Conservation (phyloP, 1,139 yeast species). For the Dujonia santamariae region DNA sequence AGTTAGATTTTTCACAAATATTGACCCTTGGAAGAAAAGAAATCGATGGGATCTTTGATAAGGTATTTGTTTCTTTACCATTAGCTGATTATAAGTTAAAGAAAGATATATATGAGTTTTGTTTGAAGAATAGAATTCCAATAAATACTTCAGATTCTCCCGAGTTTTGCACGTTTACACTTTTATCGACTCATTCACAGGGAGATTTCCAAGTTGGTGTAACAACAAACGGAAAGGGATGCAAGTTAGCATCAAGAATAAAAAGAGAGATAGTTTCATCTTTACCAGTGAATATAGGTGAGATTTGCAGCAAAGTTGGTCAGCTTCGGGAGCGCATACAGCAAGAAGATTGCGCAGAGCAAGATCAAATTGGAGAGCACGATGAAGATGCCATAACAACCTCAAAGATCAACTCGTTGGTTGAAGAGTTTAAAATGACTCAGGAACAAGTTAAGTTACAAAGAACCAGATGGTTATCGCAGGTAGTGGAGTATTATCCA, state of each 20-base stretch:
- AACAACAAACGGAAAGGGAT: conserved; percentile 87
- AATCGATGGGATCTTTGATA: conserved; percentile 65
- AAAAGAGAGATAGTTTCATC: conserved; percentile 67
- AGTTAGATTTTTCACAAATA: conserved; percentile 17
- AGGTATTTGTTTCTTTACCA: conserved; percentile 62
- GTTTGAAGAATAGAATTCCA: conserved; percentile 69
- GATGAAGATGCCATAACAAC: conserved; percentile 72
- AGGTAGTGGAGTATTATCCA: conserved; percentile 90
- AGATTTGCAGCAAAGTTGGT: conserved; percentile 69
- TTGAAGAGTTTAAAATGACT: conserved; percentile 57
- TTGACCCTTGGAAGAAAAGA: conserved; percentile 58
- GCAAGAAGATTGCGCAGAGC: conserved; percentile 41
- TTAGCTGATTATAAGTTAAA: conserved; percentile 24
- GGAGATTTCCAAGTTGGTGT: conserved; percentile 83
- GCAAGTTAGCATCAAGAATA: conserved; percentile 78
- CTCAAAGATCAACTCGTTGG: conserved; percentile 56
- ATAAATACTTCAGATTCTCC: conserved; percentile 76
- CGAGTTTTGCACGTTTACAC: conserved; percentile 68
- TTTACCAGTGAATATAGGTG: conserved; percentile 69
- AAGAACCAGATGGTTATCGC: conserved; percentile 82
- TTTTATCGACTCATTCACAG: conserved; percentile 66
- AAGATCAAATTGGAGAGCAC: conserved; percentile 44
- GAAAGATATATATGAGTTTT: conserved; percentile 41
- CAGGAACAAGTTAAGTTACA: conserved; percentile 52
- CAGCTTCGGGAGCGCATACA: conserved; percentile 56